phyloP scores from a whole-genome alignment of 352 stramenopile genomes.

The Ophiocytium majus region DNA sequence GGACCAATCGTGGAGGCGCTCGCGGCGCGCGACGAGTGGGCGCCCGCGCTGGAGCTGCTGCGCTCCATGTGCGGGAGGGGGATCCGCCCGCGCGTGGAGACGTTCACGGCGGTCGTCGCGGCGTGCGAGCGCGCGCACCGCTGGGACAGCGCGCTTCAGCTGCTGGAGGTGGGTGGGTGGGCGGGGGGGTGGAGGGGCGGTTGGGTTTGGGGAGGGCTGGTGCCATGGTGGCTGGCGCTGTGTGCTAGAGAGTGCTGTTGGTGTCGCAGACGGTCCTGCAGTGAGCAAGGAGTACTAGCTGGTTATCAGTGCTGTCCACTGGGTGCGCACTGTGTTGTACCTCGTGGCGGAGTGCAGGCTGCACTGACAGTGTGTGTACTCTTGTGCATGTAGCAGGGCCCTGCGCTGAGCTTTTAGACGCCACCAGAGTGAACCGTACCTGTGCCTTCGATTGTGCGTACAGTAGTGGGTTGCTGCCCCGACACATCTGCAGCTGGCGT shows the following conservation, averaged over 20 bases:
- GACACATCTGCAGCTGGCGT: no score
- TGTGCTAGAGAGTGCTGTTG: neutral
- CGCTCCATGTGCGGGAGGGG: conserved; percentile 45
- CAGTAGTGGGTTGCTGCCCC: no score
- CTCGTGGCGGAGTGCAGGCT: no score
- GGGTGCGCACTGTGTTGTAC: neutral
- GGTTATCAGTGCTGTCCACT: neutral
- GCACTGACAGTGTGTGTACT: no score
- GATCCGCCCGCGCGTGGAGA: conserved; percentile 45
- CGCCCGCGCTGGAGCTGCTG: conserved; percentile 47
- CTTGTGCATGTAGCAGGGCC: no score
- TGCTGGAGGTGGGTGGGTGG: neutral
- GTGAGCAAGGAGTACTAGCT: neutral
- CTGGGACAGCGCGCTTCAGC: conserved; percentile 37
- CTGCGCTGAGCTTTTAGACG: no score
- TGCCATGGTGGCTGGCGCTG: neutral
- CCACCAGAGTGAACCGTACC: no score
- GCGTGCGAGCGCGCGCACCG: conserved; percentile 41
- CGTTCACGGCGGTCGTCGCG: conserved; percentile 49
- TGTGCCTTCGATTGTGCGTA: no score
- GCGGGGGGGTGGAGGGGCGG: neutral
- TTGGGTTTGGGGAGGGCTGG: neutral
- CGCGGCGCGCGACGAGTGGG: conserved; percentile 35
- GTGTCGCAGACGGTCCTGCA: neutral
- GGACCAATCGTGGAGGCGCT: conserved; percentile 47